A percentile compares a stretch with the other conserved stretches of the same genome.
These are phyloP conservation scores for Rosa rugosa DNA, from an alignment of 306 rosid species.

Conservation along the genomic window DNA sequence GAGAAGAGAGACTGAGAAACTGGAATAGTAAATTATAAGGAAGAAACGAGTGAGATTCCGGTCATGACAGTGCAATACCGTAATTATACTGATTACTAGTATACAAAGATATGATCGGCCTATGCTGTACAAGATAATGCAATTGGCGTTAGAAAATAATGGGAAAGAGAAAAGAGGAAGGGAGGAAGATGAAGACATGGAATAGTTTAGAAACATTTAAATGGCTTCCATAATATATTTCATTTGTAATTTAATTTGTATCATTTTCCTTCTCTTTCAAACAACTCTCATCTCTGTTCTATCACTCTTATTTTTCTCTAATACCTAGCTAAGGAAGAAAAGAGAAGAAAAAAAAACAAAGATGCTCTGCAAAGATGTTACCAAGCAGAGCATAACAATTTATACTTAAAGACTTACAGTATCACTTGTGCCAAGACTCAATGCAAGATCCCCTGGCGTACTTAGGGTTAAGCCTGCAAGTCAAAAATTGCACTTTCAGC, in stretches of 20 bases:
- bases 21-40: background rate
- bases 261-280: background rate
- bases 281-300: background rate
- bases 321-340: no score
- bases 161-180: background rate
- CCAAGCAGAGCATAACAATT: background rate
- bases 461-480: slow-evolving; percentile 84
- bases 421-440: slow-evolving; percentile 97
- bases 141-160: background rate
- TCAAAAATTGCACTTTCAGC: slow-evolving; percentile 19
- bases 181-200: background rate
- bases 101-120: no score
- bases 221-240: background rate
- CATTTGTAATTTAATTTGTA: no score
- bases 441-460: slow-evolving; percentile 87
- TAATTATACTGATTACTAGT: no score
- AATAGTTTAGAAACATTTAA: background rate
- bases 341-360: background rate
- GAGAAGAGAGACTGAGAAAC: slow-evolving; percentile 9
- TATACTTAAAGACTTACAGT: slow-evolving; percentile 60
- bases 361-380: no score
- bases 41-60: slow-evolving; percentile 4
- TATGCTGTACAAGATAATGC: no score
- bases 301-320: background rate
- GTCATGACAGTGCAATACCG: background rate